Conservation (phyloP, 352 stramenopile species). For the Plasmopara muralis region DNA sequence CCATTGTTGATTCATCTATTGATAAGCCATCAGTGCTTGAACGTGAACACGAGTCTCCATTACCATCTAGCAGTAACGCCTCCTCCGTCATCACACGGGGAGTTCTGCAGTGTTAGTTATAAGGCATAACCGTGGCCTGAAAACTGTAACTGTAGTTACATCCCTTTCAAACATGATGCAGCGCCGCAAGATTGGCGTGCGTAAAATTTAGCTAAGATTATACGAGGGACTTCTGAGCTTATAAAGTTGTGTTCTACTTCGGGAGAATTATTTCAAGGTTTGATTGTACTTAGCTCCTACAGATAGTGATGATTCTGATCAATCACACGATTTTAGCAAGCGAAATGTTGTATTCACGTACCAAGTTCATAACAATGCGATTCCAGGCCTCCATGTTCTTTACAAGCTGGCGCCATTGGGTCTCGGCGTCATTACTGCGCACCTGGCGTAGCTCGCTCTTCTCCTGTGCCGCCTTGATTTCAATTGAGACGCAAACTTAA, state of each 20-base stretch:
- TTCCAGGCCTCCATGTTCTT: slow-evolving; percentile 86
- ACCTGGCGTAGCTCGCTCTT: slow-evolving; percentile 28
- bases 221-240: no score
- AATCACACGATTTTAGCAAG: no score
- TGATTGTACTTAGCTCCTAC: slow-evolving; percentile 26
- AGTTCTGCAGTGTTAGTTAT: no score
- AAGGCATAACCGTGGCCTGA: slow-evolving; percentile 1
- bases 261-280: not conserved
- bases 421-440: slow-evolving; percentile 36
- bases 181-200: no score
- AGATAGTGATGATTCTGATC: not conserved
- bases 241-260: no score
- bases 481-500: not conserved
- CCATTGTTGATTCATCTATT: slow-evolving; percentile 4
- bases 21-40: not conserved
- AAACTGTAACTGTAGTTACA: slow-evolving; percentile 22
- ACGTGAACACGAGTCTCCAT: slow-evolving; percentile 4
- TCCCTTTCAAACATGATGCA: slow-evolving; percentile 6
- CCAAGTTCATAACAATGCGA: slow-evolving; percentile 78
- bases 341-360: slow-evolving; percentile 11
- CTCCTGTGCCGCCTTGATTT: slow-evolving; percentile 36
- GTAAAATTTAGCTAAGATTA: no score
- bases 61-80: slow-evolving; percentile 13
- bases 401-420: slow-evolving; percentile 67
- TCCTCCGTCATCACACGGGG: slow-evolving; percentile 15